Evolutionary conservation across 176 grass and related monocot species (phyloP), one percentile per base, ranked within the genome.

Genomic region (Ensete glaucum): DNA sequence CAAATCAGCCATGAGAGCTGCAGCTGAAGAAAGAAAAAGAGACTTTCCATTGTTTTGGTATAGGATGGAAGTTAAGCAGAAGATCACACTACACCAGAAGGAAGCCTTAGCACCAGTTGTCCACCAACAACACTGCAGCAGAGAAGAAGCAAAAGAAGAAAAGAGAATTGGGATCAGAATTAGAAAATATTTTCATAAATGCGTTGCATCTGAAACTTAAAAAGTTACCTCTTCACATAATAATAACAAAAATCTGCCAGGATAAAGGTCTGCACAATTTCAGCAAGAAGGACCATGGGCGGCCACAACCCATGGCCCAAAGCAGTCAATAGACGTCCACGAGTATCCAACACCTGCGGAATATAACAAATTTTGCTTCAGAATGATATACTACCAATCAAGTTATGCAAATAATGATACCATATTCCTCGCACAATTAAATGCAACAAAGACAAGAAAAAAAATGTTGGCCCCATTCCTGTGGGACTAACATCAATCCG

Each of bases 221-320:
- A 65, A 25, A 4, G 9, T 65, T 65, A 77, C 75, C 75, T 77
- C 62, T 65, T 77, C 43, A 64, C 57, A 23, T 77, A 77, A 53
- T 77, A 77, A 19, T 77, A 77, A 52, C 75, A 77, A 52, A 77
- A 77, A 62, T 77, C 75, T 52, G 75, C 75, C 29, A 77, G 34
- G 59, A 77, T 77, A 19, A 77, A 64, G 29, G 75, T 77, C 7
- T 77, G 75, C 24, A 77, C 59, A 25, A 77, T 64, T 34, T 77
- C 75, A 1, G 75, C 2, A 64, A 77, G 25, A 14, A 77, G 59
- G 23, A 76, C 55, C 73, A 76, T 62, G 14, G 55, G 19, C 6
- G 73, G 73, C 73, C 73, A 76, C 29, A 62, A 48, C 21, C 73
- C 73, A 60, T 49, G 9, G 8, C 73, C 73, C 3, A 76, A 48